Evolutionary conservation across 192 early-diverging fungal genomes (phyloP).

Genomic region (Coemansia sp.): DNA sequence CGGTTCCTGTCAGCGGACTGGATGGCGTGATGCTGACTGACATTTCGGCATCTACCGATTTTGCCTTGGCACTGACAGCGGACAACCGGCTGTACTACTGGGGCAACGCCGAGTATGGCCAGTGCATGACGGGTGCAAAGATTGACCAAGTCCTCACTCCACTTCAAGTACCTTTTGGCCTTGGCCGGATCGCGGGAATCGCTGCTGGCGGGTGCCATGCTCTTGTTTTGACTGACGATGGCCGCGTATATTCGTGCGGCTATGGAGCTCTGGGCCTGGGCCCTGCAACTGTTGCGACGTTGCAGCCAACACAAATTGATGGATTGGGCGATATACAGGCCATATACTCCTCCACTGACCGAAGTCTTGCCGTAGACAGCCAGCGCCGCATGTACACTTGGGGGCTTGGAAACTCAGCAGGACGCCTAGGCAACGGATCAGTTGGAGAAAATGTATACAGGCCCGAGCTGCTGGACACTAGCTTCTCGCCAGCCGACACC

Average conservation of each 20-base stretch:
- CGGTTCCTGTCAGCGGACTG: constrained; percentile 51
- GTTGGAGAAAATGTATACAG: constrained; percentile 8
- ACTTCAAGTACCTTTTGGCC: constrained; percentile 45
- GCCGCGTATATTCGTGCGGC: constrained; percentile 63
- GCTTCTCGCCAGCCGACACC: background rate
- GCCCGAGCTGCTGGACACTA: constrained; percentile 16
- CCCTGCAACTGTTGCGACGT: constrained; percentile 30
- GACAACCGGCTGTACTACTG: constrained; percentile 62
- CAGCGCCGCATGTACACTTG: constrained; percentile 28
- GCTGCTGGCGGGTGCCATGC: constrained; percentile 69
- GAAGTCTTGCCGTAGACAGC: constrained; percentile 27
- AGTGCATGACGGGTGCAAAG: constrained; percentile 56
- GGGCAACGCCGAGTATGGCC: constrained; percentile 77
- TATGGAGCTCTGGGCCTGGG: constrained; percentile 67
- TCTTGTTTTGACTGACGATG: constrained; percentile 53
- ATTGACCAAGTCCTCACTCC: constrained; percentile 58
- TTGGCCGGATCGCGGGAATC: constrained; percentile 48
- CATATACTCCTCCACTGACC: constrained; percentile 61
- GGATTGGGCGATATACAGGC: constrained; percentile 36
- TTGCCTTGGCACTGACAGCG: constrained; percentile 57
- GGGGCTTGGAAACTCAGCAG: constrained; percentile 38
- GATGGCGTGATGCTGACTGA: constrained; percentile 42
- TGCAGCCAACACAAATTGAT: constrained; percentile 48
- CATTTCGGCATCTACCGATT: constrained; percentile 65
- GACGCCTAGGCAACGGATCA: constrained; percentile 26